A percentile compares a stretch with the other conserved stretches of the same genome.
These are phyloP conservation scores for Botrytis aclada DNA, from an alignment of 2,329 filamentous ascomycete species.

Conservation along the genomic window DNA sequence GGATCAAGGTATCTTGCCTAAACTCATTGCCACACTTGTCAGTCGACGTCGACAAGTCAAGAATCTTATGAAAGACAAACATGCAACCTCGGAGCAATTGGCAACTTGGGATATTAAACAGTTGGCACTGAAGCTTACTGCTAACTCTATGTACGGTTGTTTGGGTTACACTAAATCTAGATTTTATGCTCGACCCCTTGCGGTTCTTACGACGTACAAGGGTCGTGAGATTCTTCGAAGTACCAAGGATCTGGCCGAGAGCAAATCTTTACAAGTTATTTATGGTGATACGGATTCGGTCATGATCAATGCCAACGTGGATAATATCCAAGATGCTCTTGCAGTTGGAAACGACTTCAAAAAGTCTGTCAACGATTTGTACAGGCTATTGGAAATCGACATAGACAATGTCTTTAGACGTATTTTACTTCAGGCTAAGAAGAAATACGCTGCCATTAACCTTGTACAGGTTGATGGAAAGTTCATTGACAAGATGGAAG, in stretches of 20 bases:
- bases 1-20: constrained; percentile 80
- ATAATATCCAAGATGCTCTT: constrained; percentile 85
- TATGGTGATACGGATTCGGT: constrained; percentile 99
- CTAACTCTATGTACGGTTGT: constrained; percentile 99
- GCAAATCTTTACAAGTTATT: constrained; percentile 87
- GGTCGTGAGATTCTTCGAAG: constrained; percentile 95
- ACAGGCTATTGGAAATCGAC: constrained; percentile 91
- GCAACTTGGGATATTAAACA: constrained; percentile 99
- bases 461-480: constrained; percentile 86
- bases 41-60: constrained; percentile 88
- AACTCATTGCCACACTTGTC: constrained; percentile 88
- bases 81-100: constrained; percentile 78
- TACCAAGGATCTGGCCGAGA: constrained; percentile 94
- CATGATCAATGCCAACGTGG: constrained; percentile 99
- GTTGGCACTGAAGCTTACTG: constrained; percentile 91
- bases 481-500: constrained; percentile 90
- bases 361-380: constrained; percentile 87
- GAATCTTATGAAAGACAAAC: constrained; percentile 92
- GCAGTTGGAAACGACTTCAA: constrained; percentile 95
- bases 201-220: constrained; percentile 94
- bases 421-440: constrained; percentile 92
- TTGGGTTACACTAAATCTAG: constrained; percentile 94
- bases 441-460: constrained; percentile 98
- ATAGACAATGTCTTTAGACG: constrained; percentile 97
- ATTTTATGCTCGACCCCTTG: constrained; percentile 92